Conservation (phyloP, 2,329 filamentous ascomycete genomes). For the Tolypocladium guangdongense region DNA sequence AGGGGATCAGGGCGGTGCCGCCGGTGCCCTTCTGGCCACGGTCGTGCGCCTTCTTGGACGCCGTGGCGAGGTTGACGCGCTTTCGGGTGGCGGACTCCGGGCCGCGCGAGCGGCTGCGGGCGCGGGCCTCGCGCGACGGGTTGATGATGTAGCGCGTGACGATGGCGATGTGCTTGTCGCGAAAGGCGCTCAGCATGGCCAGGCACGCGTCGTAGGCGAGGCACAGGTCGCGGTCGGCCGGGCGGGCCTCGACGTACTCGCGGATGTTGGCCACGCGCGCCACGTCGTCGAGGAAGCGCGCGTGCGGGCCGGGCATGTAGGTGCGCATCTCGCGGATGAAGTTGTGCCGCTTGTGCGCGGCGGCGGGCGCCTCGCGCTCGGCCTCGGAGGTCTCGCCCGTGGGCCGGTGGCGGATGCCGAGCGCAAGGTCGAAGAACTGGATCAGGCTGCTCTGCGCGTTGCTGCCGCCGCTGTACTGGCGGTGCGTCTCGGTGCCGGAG, state of each 20-base stretch:
- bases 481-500: slow-evolving; percentile 54
- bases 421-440: slow-evolving; percentile 90
- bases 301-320: slow-evolving; percentile 93
- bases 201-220: slow-evolving; percentile 88
- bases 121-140: slow-evolving; percentile 66
- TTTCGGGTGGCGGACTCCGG: slow-evolving; percentile 36
- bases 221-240: slow-evolving; percentile 52
- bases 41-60: slow-evolving; percentile 36
- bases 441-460: slow-evolving; percentile 96
- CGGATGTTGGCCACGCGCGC: slow-evolving; percentile 75
- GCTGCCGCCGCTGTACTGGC: slow-evolving; percentile 85
- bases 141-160: slow-evolving; percentile 93
- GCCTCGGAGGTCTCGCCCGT: slow-evolving; percentile 57
- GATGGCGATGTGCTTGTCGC: slow-evolving; percentile 93
- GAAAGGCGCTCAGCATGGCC: slow-evolving; percentile 55
- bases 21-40: slow-evolving; percentile 76
- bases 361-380: slow-evolving; percentile 25
- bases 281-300: slow-evolving; percentile 77
- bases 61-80: slow-evolving; percentile 51
- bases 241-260: slow-evolving; percentile 58
- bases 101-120: slow-evolving; percentile 48
- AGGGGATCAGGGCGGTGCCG: slow-evolving; percentile 86
- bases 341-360: slow-evolving; percentile 39
- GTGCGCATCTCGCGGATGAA: slow-evolving; percentile 95
- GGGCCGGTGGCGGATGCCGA: slow-evolving; percentile 82